Percentiles rank a stretch among this genome's conserved stretches.
phyloP scores from a whole-genome alignment of 345 rosid genomes.

The Hibiscus mutabilis region DNA sequence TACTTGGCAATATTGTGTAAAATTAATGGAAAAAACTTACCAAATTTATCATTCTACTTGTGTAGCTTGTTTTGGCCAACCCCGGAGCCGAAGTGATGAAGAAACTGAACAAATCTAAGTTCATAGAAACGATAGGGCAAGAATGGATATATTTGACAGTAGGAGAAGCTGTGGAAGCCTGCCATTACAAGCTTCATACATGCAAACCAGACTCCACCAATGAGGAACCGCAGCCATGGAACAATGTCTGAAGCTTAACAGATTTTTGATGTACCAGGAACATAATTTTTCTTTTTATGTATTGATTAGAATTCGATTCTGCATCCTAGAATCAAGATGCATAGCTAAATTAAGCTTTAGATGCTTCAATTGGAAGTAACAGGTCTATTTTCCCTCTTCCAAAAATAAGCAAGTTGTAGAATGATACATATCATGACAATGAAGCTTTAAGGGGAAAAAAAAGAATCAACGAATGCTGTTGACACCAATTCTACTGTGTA shows the following conservation, averaged over 20 bases:
- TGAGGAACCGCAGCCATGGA: constrained; percentile 31
- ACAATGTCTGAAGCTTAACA: constrained; percentile 23
- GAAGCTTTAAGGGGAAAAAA: neutral
- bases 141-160: constrained; percentile 80
- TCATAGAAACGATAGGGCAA: constrained; percentile 56
- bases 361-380: constrained; percentile 11
- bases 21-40: neutral
- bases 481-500: neutral
- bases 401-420: constrained; percentile 6
- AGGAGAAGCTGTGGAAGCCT: constrained; percentile 83
- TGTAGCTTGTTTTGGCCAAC: constrained; percentile 68
- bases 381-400: constrained; percentile 19
- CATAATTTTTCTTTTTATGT: neutral
- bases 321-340: constrained; percentile 7
- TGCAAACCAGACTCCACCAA: constrained; percentile 28
- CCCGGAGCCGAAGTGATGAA: constrained; percentile 91
- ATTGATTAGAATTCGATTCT: neutral
- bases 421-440: neutral
- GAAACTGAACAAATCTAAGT: constrained; percentile 70
- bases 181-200: constrained; percentile 69
- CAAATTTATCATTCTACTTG: neutral
- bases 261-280: neutral
- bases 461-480: neutral
- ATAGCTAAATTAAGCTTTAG: neutral
- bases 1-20: neutral